Conservation (phyloP, 768 basidiomycete species). For the Russula compacta region DNA sequence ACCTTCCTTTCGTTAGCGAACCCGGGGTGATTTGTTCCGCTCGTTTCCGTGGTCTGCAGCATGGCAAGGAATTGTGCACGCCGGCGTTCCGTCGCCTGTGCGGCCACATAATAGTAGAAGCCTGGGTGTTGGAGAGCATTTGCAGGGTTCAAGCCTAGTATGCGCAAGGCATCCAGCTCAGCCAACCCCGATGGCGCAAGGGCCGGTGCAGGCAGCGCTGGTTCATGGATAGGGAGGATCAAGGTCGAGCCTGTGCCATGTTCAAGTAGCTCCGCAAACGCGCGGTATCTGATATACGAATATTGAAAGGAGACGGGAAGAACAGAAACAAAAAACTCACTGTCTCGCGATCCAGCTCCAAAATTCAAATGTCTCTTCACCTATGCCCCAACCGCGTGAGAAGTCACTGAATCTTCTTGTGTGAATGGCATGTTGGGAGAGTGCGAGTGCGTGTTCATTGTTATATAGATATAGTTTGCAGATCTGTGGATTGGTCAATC, state of each 20-base stretch:
- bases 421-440: conserved; percentile 80
- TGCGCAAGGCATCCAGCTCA: conserved; percentile 52
- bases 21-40: conserved; percentile 46
- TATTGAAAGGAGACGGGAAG: neutral
- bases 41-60: conserved; percentile 45
- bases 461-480: conserved; percentile 88
- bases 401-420: conserved; percentile 80
- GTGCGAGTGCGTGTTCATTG: conserved; percentile 70
- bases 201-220: conserved; percentile 27
- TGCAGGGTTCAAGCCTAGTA: conserved; percentile 67
- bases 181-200: conserved; percentile 27
- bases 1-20: conserved; percentile 88
- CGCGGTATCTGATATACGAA: conserved; percentile 55
- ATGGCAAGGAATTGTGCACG: conserved; percentile 55
- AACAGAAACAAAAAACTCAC: conserved; percentile 36
- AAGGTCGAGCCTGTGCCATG: conserved; percentile 61
- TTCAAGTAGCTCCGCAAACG: conserved; percentile 86
- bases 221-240: conserved; percentile 49
- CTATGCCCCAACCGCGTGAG: conserved; percentile 88
- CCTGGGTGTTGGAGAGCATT: conserved; percentile 86
- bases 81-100: conserved; percentile 72
- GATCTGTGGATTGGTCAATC: conserved; percentile 40
- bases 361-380: conserved; percentile 92
- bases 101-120: conserved; percentile 87
- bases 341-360: conserved; percentile 97